Base-by-base conservation (phyloP, 2,329 filamentous ascomycete species). In the Cordyceps farinosa region DNA sequence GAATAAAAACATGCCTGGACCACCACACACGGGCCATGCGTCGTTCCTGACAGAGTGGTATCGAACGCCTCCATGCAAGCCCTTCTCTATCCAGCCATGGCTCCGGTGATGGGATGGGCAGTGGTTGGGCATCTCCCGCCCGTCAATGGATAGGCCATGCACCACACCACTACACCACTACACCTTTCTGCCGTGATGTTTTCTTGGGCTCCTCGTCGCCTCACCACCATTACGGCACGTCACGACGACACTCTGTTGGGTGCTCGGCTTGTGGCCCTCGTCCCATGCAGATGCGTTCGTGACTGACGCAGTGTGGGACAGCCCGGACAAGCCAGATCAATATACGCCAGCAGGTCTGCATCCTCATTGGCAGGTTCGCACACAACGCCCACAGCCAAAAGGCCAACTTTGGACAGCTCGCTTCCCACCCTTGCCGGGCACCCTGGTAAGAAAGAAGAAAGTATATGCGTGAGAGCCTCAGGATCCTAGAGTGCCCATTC, bases 11-110 rank as follows among this genome's bases (percentile, higher is more conserved):
- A 44, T 44, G 9, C 40, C 48, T 22, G 8, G 27, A 45, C 29
- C 22, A 48, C 54, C 54, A 47, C 17, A 57, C 3, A 17, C n/a
- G 22, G 30, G 29, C 3, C 38, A 29, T 45, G 48, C 40, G 30
- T 30, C n/a, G 58, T 61, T 53, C 58, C 58, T 61, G 58, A 61
- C 58, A 61, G 58, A 53, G 58, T 53, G 27, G 48, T 45, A 61
- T 61, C 58, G 48, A 51, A 47, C 58, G 58, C 58, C 58, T 61
- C 48, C 30, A 15, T 53, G 40, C 48, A 61, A 50, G 56, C 45
- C 56, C 27, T 29, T 13, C 13, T n/a, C 50, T 61, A 40, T 38
- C 11, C 34, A 42, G 36, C 56, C 38, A 61, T 52, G 27, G 22
- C 47, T 45, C 38, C 7, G 27, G 34, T 61, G 30, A 40, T 53